phyloP scores from a whole-genome alignment of 169 alveolate genomes.

The Plasmodium inui region DNA sequence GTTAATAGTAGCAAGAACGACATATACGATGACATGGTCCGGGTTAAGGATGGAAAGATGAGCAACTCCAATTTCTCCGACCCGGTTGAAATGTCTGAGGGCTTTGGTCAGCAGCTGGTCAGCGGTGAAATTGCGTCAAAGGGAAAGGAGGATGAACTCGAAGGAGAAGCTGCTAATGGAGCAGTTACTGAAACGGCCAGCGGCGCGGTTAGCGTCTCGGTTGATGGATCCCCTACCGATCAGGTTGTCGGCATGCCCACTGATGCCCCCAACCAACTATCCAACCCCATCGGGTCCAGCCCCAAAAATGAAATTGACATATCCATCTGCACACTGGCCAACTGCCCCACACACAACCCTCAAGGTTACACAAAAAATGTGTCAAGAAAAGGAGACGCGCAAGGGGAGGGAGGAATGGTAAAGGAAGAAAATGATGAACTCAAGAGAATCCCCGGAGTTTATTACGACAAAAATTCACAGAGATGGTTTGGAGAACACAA shows the following conservation, averaged over 20 bases:
- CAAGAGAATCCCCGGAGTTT: constrained; percentile 76
- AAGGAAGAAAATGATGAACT: constrained; percentile 72
- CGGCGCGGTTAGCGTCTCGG: not conserved
- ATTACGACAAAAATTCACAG: constrained; percentile 77
- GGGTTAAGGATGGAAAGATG: constrained; percentile 6
- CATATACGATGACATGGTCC: not conserved
- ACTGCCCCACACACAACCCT: constrained; percentile 75
- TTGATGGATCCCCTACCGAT: not conserved
- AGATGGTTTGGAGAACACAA: constrained; percentile 79
- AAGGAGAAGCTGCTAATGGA: not conserved
- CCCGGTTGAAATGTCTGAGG: not conserved
- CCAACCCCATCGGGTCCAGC: constrained; percentile 4
- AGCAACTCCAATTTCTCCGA: constrained; percentile 7
- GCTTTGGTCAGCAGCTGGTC: not conserved
- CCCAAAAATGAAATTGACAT: constrained; percentile 51
- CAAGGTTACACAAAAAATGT: constrained; percentile 31
- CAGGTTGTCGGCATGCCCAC: not conserved
- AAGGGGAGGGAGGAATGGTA: constrained; percentile 27
- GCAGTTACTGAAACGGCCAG: not conserved
- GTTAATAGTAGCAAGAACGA: not conserved
- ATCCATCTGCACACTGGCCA: constrained; percentile 47
- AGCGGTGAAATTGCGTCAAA: not conserved
- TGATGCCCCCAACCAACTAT: constrained; percentile 2
- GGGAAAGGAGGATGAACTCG: constrained; percentile 4
- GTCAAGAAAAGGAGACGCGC: constrained; percentile 25